Conservation (phyloP, 2,329 filamentous ascomycete species). For the Ilyonectria sp. region DNA sequence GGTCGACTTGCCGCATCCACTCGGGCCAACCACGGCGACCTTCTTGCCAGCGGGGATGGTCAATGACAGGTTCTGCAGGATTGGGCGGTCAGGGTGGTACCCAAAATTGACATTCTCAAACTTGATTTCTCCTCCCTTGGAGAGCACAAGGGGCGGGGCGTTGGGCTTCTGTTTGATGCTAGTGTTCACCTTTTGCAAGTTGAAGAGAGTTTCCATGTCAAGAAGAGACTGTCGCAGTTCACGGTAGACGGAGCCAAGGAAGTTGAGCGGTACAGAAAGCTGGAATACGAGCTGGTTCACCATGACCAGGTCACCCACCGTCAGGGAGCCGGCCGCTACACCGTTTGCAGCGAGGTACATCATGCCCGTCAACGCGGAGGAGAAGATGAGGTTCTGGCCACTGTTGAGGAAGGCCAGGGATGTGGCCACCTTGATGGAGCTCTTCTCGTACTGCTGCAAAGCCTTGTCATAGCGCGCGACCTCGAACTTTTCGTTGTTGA, state of each 20-base stretch:
- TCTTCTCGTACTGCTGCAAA: conserved; percentile 88
- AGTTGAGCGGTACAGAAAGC: conserved; percentile 96
- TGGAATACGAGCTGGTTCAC: conserved; percentile 99
- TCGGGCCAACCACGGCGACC: conserved; percentile 94
- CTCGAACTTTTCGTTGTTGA: conserved; percentile 98
- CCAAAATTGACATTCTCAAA: conserved; percentile 97
- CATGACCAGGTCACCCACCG: conserved; percentile 97
- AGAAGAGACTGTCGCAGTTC: conserved; percentile 94
- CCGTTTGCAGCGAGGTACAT: conserved; percentile 97
- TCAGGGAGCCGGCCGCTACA: conserved; percentile 84
- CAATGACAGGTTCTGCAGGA: conserved; percentile 86
- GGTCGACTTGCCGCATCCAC: conserved; percentile 96
- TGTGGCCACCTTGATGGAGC: conserved; percentile 96
- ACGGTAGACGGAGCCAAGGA: conserved; percentile 96
- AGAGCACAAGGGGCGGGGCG: conserved; percentile 80
- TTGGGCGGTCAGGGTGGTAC: conserved; percentile 89
- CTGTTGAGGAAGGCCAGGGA: conserved; percentile 94
- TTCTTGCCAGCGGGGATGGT: conserved; percentile 97
- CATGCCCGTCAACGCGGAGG: conserved; percentile 92
- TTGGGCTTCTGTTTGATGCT: conserved; percentile 83
- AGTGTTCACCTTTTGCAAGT: conserved; percentile 95
- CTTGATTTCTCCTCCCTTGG: conserved; percentile 86
- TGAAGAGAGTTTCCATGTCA: conserved; percentile 99
- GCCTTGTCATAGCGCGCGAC: conserved; percentile 91
- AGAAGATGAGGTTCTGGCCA: conserved; percentile 98